These are phyloP conservation scores for Thecaphora frezii DNA, from an alignment of 1,284 basidiomycete species.

Conservation along the genomic window DNA sequence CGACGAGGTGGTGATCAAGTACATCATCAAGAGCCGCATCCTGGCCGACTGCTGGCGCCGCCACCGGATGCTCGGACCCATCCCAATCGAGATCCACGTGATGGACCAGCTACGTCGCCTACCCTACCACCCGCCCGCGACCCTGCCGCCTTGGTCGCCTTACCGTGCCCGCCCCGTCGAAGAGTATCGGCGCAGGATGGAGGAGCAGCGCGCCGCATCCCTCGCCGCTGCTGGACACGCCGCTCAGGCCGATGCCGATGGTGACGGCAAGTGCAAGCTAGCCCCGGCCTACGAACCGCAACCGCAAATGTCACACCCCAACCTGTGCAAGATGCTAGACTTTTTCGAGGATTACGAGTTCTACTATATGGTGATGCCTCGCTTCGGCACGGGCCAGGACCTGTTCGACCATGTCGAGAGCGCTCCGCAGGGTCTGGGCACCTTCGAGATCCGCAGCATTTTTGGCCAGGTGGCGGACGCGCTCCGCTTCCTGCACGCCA, in stretches of 20 bases:
- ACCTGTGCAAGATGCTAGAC: conserved; percentile 88
- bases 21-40: conserved; percentile 96
- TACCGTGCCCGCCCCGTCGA: conserved; percentile 23
- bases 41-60: conserved; percentile 97
- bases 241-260: too few relatives aligned
- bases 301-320: conserved; percentile 67
- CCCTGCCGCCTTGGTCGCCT: conserved; percentile 39
- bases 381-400: conserved; percentile 67
- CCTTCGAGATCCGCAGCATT: conserved; percentile 76
- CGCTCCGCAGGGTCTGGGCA: conserved; percentile 79
- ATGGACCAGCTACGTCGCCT: conserved; percentile 80
- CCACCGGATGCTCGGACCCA: conserved; percentile 89
- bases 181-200: conserved; percentile 14
- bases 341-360: conserved; percentile 98
- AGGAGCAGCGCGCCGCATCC: background rate
- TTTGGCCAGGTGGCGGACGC: conserved; percentile 93
- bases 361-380: conserved; percentile 77
- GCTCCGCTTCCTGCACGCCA: conserved; percentile 82
- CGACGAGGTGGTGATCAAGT: conserved; percentile 82
- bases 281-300: conserved; percentile 5
- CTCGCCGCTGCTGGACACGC: too few relatives aligned
- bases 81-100: conserved; percentile 98
- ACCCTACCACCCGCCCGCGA: conserved; percentile 60
- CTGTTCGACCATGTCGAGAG: conserved; percentile 93
- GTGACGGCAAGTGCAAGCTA: background rate